phyloP scores from a whole-genome alignment of 208 protist species.

The Naegleria gruberi region DNA sequence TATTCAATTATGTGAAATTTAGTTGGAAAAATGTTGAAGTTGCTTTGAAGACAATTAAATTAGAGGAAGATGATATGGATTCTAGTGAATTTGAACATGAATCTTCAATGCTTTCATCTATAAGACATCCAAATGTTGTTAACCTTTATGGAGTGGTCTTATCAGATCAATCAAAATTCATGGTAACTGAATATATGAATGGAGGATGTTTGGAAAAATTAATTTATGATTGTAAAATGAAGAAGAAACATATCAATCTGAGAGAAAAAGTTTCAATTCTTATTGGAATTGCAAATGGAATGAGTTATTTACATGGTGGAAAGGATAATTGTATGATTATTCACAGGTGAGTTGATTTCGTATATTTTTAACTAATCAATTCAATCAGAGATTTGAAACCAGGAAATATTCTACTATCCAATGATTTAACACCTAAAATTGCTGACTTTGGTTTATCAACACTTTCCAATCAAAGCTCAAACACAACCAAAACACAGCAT shows the following conservation, averaged over 20 bases:
- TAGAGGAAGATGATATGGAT: no score
- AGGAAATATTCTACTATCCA: not conserved
- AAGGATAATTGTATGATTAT: no score
- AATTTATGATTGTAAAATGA: no score
- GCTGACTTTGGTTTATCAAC: not conserved
- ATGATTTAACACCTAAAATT: not conserved
- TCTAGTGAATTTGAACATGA: not conserved
- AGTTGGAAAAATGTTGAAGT: no score
- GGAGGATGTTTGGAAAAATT: not conserved
- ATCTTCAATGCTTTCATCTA: not conserved
- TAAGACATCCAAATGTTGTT: not conserved
- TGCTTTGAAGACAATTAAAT: no score
- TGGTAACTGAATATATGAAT: not conserved
- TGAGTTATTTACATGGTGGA: no score
- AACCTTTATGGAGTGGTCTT: not conserved
- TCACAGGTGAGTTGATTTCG: no score
- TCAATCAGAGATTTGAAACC: conserved; percentile 2
- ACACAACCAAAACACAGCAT: not conserved
- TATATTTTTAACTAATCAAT: no score
- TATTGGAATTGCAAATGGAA: no score
- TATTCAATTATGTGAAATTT: no score
- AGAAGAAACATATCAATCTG: no score
- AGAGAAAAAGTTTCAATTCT: no score
- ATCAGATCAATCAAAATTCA: not conserved
- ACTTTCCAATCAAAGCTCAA: not conserved